phyloP scores from a whole-genome alignment of 371 early-diverging fungal genomes.

The Mucor mucedo region DNA sequence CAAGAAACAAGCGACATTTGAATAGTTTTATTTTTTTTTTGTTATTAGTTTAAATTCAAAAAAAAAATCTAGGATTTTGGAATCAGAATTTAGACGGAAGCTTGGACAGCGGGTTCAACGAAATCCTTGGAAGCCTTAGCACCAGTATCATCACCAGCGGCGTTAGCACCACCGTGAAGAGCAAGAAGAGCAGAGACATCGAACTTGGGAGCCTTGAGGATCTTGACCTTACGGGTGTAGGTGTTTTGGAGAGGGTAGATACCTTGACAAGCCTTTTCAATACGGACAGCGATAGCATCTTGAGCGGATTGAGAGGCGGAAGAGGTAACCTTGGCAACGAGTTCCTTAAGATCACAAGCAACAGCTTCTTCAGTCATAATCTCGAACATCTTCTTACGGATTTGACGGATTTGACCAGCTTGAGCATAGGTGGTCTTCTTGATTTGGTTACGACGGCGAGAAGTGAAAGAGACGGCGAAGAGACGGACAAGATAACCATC shows the following conservation, averaged over 20 bases:
- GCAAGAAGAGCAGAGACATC: constrained; percentile 96
- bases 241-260: constrained; percentile 99
- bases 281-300: constrained; percentile 92
- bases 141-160: constrained; percentile 78
- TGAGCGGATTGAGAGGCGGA: constrained; percentile 52
- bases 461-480: constrained; percentile 97
- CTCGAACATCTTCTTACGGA: constrained; percentile 99
- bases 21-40: constrained; percentile 2
- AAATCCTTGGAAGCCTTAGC: constrained; percentile 76
- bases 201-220: constrained; percentile 95
- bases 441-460: constrained; percentile 89
- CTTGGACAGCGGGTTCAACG: constrained; percentile 81
- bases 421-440: constrained; percentile 98
- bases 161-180: constrained; percentile 85
- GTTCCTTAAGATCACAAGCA: constrained; percentile 93
- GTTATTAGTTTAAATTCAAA: constrained; percentile 3
- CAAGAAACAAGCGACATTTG: constrained; percentile 15
- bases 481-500: constrained; percentile 98
- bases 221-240: constrained; percentile 98
- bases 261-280: constrained; percentile 95
- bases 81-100: constrained; percentile 65
- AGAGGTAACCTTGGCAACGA: constrained; percentile 94
- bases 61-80: constrained; percentile 1
- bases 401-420: constrained; percentile 95
- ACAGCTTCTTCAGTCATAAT: constrained; percentile 93